Evolutionary conservation across 164 flowering plant species (phyloP), one percentile per base, ranked within the genome.

Genomic region (Hamamelis virginiana): DNA sequence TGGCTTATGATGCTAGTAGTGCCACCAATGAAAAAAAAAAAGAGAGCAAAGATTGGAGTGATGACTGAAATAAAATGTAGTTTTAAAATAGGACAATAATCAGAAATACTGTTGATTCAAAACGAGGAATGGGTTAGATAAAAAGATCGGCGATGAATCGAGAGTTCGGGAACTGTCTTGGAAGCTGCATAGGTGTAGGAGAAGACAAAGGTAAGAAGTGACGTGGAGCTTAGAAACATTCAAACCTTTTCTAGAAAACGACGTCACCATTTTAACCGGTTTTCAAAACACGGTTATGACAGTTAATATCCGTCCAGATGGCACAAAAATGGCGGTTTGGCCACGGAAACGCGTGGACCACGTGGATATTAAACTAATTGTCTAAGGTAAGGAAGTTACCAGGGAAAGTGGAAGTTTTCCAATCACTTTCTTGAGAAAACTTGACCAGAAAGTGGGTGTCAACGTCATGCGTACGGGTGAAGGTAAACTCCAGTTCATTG

Each of bases 241-340:
- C 1, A 25, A 23, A 45, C 0, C 51, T 15, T 63, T 62, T 61
- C 41, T 26, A n/a, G 19, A 14, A 61, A 14, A 15, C 51, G 70
- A 67, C 67, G 62, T 43, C 71, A 67, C 63, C 21, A 2, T 33
- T 2, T 6, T 2, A 33, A 2, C 41, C 69, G 4, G 16, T 50
- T 51, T 0, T 48, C 70, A 56, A 74, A 63, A 74, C 76, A 64
- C 76, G 76, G 65, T 74, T 74, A 33, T 6, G 72, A 74, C 76
- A 74, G 76, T 74, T 74, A 70, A 61, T 50, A 46, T 5, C 56
- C 15, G 16, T 23, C 45, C 15, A 16, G 55, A 66, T 44, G 38
- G 63, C n/a, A n/a, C n/a, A n/a, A n/a, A n/a, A n/a, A n/a, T n/a
- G n/a, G n/a, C n/a, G n/a, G n/a, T n/a, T 59, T 56, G 9, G 16